Conservation (phyloP, 768 basidiomycete genomes). For the Infundibulicybe gibba region DNA sequence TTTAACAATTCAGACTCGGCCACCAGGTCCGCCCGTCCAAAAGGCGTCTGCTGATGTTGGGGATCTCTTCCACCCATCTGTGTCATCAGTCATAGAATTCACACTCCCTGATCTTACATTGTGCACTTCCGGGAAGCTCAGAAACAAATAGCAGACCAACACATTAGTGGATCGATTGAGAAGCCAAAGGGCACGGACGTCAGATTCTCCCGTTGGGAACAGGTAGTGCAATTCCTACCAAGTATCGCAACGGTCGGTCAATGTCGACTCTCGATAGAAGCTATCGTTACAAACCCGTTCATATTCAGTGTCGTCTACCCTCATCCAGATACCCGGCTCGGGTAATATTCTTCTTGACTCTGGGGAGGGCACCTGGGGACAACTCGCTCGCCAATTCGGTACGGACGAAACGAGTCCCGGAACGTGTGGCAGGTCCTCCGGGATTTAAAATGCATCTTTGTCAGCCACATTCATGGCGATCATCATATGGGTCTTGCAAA, state of each 20-base stretch:
- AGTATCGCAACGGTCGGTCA: constrained; percentile 78
- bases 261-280: neutral
- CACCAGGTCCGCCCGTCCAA: constrained; percentile 34
- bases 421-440: constrained; percentile 57
- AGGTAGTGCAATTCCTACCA: constrained; percentile 80
- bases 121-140: constrained; percentile 36
- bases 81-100: constrained; percentile 19
- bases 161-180: constrained; percentile 6
- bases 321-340: constrained; percentile 68
- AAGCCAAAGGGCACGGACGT: constrained; percentile 57
- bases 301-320: constrained; percentile 65
- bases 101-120: constrained; percentile 28
- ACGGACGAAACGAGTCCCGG: constrained; percentile 25
- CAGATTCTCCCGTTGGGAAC: constrained; percentile 80
- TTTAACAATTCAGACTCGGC: constrained; percentile 42
- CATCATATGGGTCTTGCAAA: constrained; percentile 85
- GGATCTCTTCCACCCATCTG: constrained; percentile 39
- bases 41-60: constrained; percentile 22
- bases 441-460: constrained; percentile 75
- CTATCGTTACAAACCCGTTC: neutral
- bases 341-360: constrained; percentile 83
- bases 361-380: constrained; percentile 93
- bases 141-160: constrained; percentile 20
- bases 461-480: constrained; percentile 91
- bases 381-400: constrained; percentile 78